These are phyloP conservation scores for Sungouiella blattae DNA, from an alignment of 805 yeast species.

Conservation along the genomic window DNA sequence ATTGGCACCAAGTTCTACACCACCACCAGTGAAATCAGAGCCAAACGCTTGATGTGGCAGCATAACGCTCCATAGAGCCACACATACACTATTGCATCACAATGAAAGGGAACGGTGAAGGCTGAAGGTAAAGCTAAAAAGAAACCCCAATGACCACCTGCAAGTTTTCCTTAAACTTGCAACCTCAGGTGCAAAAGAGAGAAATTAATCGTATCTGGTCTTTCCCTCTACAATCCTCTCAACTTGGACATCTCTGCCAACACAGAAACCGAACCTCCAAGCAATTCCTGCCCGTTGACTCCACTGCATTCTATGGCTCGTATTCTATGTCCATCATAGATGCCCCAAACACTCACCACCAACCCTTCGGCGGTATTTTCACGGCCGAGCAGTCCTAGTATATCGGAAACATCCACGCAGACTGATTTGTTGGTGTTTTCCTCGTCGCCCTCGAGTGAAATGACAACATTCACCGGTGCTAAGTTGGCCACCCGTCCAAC, in stretches of 20 bases:
- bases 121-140: too few species aligned
- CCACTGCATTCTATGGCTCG: slow-evolving; percentile 21
- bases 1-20: too few species aligned
- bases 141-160: too few species aligned
- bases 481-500: slow-evolving; percentile 18
- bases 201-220: too few species aligned
- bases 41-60: slow-evolving; percentile 2
- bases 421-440: neutral
- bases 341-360: slow-evolving; percentile 27
- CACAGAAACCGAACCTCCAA: slow-evolving; percentile 9
- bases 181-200: too few species aligned
- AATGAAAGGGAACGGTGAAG: too few species aligned
- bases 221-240: too few species aligned
- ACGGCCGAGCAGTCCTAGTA: slow-evolving; percentile 9
- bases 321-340: slow-evolving; percentile 25
- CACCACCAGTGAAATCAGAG: slow-evolving; percentile 1
- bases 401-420: slow-evolving; percentile 8
- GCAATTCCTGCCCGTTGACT: slow-evolving; percentile 14
- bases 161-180: too few species aligned
- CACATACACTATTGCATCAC: too few species aligned
- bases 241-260: slow-evolving; percentile 6
- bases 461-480: slow-evolving; percentile 11
- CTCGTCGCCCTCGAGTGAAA: slow-evolving; percentile 9
- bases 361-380: slow-evolving; percentile 17
- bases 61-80: too few species aligned